These are phyloP conservation scores for Scopulariopsis brevicaulis DNA, from an alignment of 2,329 filamentous ascomycete species.

Conservation along the genomic window DNA sequence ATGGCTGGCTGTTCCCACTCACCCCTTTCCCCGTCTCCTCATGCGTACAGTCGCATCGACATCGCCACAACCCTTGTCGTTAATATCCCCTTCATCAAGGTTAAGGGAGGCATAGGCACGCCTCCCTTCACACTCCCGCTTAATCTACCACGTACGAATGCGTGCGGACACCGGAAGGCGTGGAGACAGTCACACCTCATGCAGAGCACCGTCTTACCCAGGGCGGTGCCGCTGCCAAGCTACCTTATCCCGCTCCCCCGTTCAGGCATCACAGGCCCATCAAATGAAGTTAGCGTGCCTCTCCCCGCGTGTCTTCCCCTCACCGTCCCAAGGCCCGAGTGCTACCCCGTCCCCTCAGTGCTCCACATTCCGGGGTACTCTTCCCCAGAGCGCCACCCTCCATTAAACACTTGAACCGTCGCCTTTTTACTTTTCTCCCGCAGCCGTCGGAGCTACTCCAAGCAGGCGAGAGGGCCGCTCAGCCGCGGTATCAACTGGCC, in stretches of 20 bases:
- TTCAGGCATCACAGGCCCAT: background rate
- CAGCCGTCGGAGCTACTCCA: background rate
- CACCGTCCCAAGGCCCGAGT: background rate
- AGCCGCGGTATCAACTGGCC: background rate
- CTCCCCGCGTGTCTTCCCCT: background rate
- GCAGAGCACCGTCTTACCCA: background rate
- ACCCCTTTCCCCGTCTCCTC: background rate
- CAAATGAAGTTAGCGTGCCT: background rate
- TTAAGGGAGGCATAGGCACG: background rate
- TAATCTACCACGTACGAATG: background rate
- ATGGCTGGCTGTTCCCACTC: background rate
- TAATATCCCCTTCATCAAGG: background rate
- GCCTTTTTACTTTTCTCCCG: background rate
- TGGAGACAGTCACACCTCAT: background rate
- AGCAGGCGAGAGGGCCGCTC: background rate
- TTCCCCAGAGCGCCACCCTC: background rate
- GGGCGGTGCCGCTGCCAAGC: background rate
- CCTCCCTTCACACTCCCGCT: background rate
- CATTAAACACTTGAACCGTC: background rate
- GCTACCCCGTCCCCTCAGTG: background rate
- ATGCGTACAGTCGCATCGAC: background rate
- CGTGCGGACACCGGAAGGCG: background rate
- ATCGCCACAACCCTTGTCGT: background rate
- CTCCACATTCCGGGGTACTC: background rate
- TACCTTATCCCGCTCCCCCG: constrained; percentile 3